Evolutionary conservation across 495 filamentous ascomycete species (phyloP).

Genomic region (Jackrogersella minutella): DNA sequence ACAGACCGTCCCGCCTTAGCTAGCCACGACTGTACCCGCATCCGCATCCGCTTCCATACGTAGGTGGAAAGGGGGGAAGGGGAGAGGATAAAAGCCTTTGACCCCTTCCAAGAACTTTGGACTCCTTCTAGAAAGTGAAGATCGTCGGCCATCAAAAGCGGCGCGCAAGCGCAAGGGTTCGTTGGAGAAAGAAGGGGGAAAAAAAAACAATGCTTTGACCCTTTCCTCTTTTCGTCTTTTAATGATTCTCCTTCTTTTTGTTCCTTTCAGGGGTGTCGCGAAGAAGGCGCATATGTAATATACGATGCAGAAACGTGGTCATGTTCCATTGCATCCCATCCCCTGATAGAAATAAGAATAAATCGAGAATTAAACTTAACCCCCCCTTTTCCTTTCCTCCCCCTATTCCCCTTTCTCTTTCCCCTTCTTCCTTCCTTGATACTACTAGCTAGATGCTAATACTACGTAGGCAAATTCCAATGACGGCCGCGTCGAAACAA

Average conservation of each 20-base stretch:
- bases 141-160: constrained; percentile 19
- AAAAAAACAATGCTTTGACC: constrained; percentile 6
- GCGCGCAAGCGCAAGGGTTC: neutral
- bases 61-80: too few species aligned
- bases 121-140: constrained; percentile 28
- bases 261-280: neutral
- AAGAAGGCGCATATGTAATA: constrained; percentile 6
- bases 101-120: constrained; percentile 9
- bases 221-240: too few species aligned
- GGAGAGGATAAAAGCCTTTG: constrained; percentile 6
- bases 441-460: neutral
- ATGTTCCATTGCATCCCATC: constrained; percentile 41
- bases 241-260: neutral
- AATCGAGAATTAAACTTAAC: constrained; percentile 1
- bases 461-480: neutral
- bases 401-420: neutral
- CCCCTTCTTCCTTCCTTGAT: neutral
- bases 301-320: constrained; percentile 40
- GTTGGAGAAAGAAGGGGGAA: too few species aligned
- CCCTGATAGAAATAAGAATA: neutral
- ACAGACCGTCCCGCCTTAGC: constrained; percentile 20
- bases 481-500: neutral
- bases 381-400: neutral
- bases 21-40: constrained; percentile 9
- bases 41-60: constrained; percentile 23